Evolutionary conservation across 352 stramenopile species (phyloP).

Genomic region (Pythium periplocum): DNA sequence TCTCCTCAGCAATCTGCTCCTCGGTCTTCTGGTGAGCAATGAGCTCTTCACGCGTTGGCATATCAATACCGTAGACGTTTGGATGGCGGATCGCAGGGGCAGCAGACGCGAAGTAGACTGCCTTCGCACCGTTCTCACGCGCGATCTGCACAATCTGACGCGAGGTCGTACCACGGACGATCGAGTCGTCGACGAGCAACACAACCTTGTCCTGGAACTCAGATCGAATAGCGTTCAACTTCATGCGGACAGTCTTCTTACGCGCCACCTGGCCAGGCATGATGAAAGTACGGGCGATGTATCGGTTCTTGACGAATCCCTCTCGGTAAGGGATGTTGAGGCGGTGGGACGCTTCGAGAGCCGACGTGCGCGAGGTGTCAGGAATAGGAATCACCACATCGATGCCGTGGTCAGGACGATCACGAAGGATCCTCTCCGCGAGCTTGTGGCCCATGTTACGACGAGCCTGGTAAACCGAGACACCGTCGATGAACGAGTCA

Average conservation of each 20-base stretch:
- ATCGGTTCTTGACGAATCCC: constrained; percentile 99
- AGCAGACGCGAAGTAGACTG: constrained; percentile 95
- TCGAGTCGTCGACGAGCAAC: constrained; percentile 98
- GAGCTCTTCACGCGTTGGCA: constrained; percentile 96
- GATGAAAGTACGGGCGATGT: constrained; percentile 99
- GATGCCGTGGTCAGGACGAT: constrained; percentile 91
- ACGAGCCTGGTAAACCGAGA: constrained; percentile 97
- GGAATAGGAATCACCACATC: constrained; percentile 99
- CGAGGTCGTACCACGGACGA: constrained; percentile 98
- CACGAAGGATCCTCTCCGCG: constrained; percentile 91
- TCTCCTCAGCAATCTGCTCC: constrained; percentile 91
- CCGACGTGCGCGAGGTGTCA: constrained; percentile 96
- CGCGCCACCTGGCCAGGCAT: constrained; percentile 96
- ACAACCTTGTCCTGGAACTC: constrained; percentile 94
- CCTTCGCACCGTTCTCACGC: constrained; percentile 95
- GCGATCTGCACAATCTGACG: constrained; percentile 99
- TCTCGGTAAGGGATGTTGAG: constrained; percentile 94
- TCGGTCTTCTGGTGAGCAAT: constrained; percentile 95
- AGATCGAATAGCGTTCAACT: constrained; percentile 96
- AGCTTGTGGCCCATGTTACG: constrained; percentile 98
- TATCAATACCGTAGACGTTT: constrained; percentile 99
- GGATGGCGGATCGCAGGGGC: constrained; percentile 97
- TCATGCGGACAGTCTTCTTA: constrained; percentile 97
- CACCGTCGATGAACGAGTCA: constrained; percentile 98
- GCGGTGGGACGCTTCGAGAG: constrained; percentile 87